Base-by-base conservation (phyloP, 2,329 filamentous ascomycete species). In the Epichloe sp. region DNA sequence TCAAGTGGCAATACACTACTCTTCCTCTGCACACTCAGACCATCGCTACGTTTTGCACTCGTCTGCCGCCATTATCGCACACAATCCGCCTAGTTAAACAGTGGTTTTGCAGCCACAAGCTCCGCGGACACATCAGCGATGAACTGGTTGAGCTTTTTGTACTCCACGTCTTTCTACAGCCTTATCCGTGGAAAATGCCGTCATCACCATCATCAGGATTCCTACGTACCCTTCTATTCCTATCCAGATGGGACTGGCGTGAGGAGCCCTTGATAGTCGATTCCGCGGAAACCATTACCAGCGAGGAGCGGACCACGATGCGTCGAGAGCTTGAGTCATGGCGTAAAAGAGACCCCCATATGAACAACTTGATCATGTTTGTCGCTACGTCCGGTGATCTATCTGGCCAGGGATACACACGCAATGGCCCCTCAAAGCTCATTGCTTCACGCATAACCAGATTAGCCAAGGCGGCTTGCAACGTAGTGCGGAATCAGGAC, bases 231-330 rank as follows among this genome's bases (percentile, higher is more conserved):
- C 72, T 98, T 1, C 72, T 83, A 35, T 85, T 91, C 65, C 73
- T 98, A 14, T 81, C 89, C 1, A 77, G 82, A 42, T 98, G 93
- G 89, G 88, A 97, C 64, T 98, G 93, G 93, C 80, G 86, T 31
- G 75, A 82, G 7, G 83, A 89, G 49, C 86, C 93, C 1, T 73
- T 97, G 35, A 75, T 95, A 36, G 75, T 96, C 26, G 88, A 96
- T 64, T 65, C 67, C 5, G 77, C 80, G 11, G 78, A 75, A 54
- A 77, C 81, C 14, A 74, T 94, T 61, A 77, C 78, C 7, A 67
- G 72, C 7, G 71, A 78, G 11, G 79, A 85, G 34, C 74, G 84
- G 11, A 69, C 78, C 35, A 71, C 74, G 3, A 82, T 93, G 55
- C 76, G 75, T 38, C 86, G 82, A 4, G 81, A 85, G 19, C 83